Base-by-base conservation (phyloP, 2,329 filamentous ascomycete genomes). In the Aspergillus fischeri region DNA sequence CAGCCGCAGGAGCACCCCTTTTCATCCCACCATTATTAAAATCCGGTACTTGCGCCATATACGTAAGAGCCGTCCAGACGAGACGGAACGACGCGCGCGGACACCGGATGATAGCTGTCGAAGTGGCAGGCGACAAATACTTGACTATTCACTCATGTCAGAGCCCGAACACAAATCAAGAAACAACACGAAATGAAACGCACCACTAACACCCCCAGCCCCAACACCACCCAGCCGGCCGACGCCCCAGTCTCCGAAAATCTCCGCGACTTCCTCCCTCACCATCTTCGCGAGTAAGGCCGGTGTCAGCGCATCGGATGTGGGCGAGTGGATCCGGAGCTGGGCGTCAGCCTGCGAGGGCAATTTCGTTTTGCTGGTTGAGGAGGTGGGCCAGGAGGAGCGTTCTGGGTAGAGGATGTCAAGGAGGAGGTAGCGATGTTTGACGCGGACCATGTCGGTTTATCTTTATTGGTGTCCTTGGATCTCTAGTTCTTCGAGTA, bases 371-470 rank as follows among this genome's bases (percentile, higher is more conserved):
- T 38, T 49, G 54, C 53, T 53, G 3, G 53, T 57, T 58, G 57
- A 29, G 9, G 68, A 61, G 9, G 78, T 61, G 11, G 84, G 78
- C 64, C 65, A 68, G 54, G 70, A 65, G n/a, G 60, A 60, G 20
- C 67, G 63, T 6, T 86, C 81, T 0, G 92, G 91, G 68, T 97
- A 97, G 49, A 97, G 81, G 63, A 97, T 92, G 71, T 96, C 91
- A 60, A 97, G 85, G n/a, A 97, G 86, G 20, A 99, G 84, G 74
- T 99, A 99, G 67, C 94, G 88, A 75, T 96, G 89, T 77, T 99
- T 99, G 65, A 97, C 85, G 70, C 94, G 91, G 59, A 99, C 94
- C 94, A 99, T 97, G 51, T 47, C 77, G 64, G n/a, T 42, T n/a
- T 10, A 10, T 47, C 52, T 50, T 4, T 42, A 2, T 53, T 49